phyloP scores from a whole-genome alignment of 1,139 yeast genomes.

The Kodamaea fungicola region DNA sequence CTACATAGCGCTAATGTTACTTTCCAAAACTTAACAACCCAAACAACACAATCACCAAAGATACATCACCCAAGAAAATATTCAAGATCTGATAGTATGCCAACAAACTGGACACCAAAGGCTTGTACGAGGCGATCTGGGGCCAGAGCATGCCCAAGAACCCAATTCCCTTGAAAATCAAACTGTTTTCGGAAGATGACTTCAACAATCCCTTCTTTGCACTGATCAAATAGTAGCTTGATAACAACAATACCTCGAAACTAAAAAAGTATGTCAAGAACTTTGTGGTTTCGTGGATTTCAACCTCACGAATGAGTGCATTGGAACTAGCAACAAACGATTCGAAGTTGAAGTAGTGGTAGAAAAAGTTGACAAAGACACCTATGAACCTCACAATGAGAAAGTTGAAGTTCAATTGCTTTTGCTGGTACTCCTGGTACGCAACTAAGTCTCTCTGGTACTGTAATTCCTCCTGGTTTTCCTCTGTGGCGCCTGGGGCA shows the following conservation, averaged over 20 bases:
- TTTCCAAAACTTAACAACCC: conserved; percentile 30
- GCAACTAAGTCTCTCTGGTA: conserved; percentile 30
- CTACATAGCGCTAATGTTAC: neutral
- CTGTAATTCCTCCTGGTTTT: conserved; percentile 20
- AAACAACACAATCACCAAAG: conserved; percentile 37
- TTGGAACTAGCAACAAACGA: conserved; percentile 31
- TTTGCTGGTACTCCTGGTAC: conserved; percentile 33
- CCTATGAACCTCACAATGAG: conserved; percentile 27
- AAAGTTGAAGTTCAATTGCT: conserved; percentile 30
- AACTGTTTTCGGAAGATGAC: conserved; percentile 23
- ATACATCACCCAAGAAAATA: conserved; percentile 37
- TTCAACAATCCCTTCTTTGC: conserved; percentile 24
- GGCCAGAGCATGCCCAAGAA: conserved; percentile 40
- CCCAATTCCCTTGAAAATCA: conserved; percentile 28
- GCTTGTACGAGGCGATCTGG: conserved; percentile 26
- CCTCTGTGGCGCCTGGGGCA: conserved; percentile 14
- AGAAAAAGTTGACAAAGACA: conserved; percentile 30
- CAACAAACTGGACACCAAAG: conserved; percentile 27
- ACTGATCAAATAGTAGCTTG: conserved; percentile 31
- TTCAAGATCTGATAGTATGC: conserved; percentile 38
- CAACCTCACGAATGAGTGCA: conserved; percentile 23
- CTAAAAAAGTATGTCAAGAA: conserved; percentile 33
- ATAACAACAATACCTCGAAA: conserved; percentile 31
- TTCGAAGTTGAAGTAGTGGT: conserved; percentile 26
- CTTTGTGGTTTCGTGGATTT: conserved; percentile 13